Conservation (phyloP, 306 rosid genomes). For the Prinsepia uniflora region DNA sequence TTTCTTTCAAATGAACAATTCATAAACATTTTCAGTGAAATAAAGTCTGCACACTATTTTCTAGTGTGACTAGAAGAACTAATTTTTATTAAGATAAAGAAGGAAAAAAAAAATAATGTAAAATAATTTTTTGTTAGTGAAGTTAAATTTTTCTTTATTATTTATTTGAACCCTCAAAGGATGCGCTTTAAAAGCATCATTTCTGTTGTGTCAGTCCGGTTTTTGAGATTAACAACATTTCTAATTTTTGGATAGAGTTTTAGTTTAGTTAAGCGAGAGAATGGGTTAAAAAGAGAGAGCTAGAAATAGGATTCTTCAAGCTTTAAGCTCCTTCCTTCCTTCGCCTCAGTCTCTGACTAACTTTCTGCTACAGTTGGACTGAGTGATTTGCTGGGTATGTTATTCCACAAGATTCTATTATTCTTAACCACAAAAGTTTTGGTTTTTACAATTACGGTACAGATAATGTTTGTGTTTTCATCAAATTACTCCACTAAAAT, state of each 20-base stretch:
- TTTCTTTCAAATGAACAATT: neutral
- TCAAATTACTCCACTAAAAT: neutral
- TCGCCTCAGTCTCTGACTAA: slow-evolving; percentile 10
- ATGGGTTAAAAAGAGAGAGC: neutral
- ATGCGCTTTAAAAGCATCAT: slow-evolving; percentile 22
- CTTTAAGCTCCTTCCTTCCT: slow-evolving; percentile 1
- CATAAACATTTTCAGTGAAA: neutral
- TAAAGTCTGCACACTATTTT: neutral
- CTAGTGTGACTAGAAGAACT: neutral
- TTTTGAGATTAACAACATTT: slow-evolving; percentile 27
- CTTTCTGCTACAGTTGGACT: slow-evolving; percentile 10
- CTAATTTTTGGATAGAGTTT: neutral
- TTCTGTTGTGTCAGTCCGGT: slow-evolving; percentile 14
- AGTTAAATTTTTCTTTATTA: neutral
- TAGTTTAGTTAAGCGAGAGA: slow-evolving; percentile 30
- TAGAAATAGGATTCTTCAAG: neutral
- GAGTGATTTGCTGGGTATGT: slow-evolving; percentile 23
- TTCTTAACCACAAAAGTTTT: neutral
- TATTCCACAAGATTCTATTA: neutral
- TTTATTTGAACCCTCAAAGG: neutral
- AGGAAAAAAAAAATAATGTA: neutral
- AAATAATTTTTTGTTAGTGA: neutral
- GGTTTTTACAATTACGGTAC: neutral
- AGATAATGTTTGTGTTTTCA: neutral
- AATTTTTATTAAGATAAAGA: neutral